phyloP scores from a whole-genome alignment of 371 early-diverging fungal genomes.

The Syncephalastrum racemosum region DNA sequence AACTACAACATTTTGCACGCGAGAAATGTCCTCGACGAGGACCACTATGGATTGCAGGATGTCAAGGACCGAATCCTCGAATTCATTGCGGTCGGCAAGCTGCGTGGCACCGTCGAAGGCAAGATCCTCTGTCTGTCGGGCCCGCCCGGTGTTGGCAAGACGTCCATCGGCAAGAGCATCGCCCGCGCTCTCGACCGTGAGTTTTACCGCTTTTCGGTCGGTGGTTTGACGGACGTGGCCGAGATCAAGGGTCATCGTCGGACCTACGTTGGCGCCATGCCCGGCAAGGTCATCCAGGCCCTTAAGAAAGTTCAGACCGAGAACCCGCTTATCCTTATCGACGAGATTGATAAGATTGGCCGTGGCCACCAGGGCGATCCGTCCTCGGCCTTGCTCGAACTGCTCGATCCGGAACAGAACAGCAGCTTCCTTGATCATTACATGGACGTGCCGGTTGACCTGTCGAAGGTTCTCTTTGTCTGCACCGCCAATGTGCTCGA shows the following conservation, averaged over 20 bases:
- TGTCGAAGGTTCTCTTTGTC: slow-evolving; percentile 95
- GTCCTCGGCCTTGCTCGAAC: slow-evolving; percentile 92
- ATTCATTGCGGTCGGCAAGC: slow-evolving; percentile 97
- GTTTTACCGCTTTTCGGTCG: slow-evolving; percentile 95
- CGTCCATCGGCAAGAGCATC: slow-evolving; percentile 96
- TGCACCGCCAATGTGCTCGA: slow-evolving; percentile 97
- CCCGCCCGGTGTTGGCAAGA: slow-evolving; percentile 98
- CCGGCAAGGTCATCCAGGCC: slow-evolving; percentile 98
- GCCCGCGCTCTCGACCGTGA: slow-evolving; percentile 92
- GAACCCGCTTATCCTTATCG: slow-evolving; percentile 95
- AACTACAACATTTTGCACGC: slow-evolving; percentile 90
- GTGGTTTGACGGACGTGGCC: slow-evolving; percentile 95
- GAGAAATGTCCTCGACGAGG: slow-evolving; percentile 86
- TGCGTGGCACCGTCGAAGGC: slow-evolving; percentile 93
- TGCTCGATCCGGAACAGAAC: slow-evolving; percentile 97
- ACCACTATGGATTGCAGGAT: slow-evolving; percentile 98
- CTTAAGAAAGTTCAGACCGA: slow-evolving; percentile 96
- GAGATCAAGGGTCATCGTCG: slow-evolving; percentile 98
- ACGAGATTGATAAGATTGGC: slow-evolving; percentile 98
- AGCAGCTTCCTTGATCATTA: slow-evolving; percentile 96
- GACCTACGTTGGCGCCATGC: slow-evolving; percentile 99
- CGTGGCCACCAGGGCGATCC: slow-evolving; percentile 96
- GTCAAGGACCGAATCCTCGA: slow-evolving; percentile 98
- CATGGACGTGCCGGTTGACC: slow-evolving; percentile 96
- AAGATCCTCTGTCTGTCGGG: slow-evolving; percentile 96